Base-by-base conservation (phyloP, 2,329 filamentous ascomycete genomes). In the Dactylellina parvicollis region DNA sequence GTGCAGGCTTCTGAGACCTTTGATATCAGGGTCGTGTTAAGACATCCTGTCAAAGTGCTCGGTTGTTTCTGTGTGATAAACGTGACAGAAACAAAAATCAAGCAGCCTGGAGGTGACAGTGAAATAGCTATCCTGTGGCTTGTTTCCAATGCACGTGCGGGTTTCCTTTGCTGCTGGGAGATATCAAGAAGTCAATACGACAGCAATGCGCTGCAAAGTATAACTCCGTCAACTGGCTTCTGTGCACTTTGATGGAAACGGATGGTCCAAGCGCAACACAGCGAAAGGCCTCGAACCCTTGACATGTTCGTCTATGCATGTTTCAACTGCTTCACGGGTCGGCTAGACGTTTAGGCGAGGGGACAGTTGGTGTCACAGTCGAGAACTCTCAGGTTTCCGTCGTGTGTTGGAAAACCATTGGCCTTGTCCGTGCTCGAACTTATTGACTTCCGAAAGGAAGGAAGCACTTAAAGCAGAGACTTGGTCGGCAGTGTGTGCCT, bases 261-360 rank as follows among this genome's bases (percentile, higher is more conserved):
- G 24, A 8, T 42, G 62, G 62, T 42, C 52, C 54, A 59, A 67
- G 62, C 62, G 62, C 52, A 66, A 57, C 50, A 42, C 52, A 57
- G 10, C 26, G 14, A 26, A 52, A 34, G 40, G 62, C 22, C 44
- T 34, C 50, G 22, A 26, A 52, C 30, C 52, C 62, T 30, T 32
- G 55, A 42, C 52, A 26, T 40, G 22, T 32, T 67, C 62, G 62
- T 67, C 62, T 67, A 67, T 67, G 62, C 62, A 67, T 67, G 62
- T 67, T 67, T 67, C 62, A 67, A 67, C 54, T 30, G 50, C 52
- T n/a, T 14, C 20, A 30, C 59, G 50, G 52, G 40, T 52, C 61
- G 40, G 44, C 22, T 49, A 24, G 42, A 50, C 26, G 44, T 34
- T 50, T 67, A 67, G 62, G 52, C 62, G 62, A 67, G 44, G 26